Percentiles rank a stretch among this genome's conserved stretches.
Conservation (phyloP, 495 filamentous ascomycete genomes). For the Lasiosphaeria hispida region DNA sequence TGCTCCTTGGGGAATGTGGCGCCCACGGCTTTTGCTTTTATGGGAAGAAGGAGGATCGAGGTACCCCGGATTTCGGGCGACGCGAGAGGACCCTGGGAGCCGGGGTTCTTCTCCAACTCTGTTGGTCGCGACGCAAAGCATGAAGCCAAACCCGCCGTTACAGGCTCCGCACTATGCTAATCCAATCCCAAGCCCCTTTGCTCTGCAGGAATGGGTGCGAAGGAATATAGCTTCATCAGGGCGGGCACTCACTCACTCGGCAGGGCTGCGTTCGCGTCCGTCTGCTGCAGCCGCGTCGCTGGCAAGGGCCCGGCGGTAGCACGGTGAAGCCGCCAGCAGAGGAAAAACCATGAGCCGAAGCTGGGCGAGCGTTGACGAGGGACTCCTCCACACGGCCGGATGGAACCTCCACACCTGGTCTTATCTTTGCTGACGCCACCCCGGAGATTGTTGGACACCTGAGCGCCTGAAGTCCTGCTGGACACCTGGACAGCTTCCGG, state of each 20-base stretch:
- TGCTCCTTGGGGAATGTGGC: conserved; percentile 3
- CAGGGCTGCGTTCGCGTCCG: neutral
- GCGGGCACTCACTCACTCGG: neutral
- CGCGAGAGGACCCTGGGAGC: conserved; percentile 11
- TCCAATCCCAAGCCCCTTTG: neutral
- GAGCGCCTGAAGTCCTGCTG: neutral
- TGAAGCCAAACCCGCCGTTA: neutral
- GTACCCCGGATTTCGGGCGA: conserved; percentile 24
- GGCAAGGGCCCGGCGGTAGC: neutral
- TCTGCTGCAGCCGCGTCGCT: neutral
- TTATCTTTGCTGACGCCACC: conserved; percentile 31
- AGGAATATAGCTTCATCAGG: no score
- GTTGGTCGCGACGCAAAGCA: neutral
- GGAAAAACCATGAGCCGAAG: conserved; percentile 10
- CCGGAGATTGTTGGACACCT: conserved; percentile 22
- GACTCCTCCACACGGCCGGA: conserved; percentile 12
- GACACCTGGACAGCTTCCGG: no score
- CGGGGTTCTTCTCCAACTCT: neutral
- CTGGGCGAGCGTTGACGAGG: neutral
- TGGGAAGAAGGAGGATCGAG: neutral
- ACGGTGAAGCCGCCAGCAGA: neutral
- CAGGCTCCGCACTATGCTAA: conserved; percentile 5
- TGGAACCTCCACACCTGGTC: conserved; percentile 22
- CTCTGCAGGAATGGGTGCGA: neutral
- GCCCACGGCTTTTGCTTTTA: conserved; percentile 1